Evolutionary conservation across 148 eudicot genomes (phyloP), one percentile per base, ranked within the genome.

Genomic region (Simmondsia chinensis): DNA sequence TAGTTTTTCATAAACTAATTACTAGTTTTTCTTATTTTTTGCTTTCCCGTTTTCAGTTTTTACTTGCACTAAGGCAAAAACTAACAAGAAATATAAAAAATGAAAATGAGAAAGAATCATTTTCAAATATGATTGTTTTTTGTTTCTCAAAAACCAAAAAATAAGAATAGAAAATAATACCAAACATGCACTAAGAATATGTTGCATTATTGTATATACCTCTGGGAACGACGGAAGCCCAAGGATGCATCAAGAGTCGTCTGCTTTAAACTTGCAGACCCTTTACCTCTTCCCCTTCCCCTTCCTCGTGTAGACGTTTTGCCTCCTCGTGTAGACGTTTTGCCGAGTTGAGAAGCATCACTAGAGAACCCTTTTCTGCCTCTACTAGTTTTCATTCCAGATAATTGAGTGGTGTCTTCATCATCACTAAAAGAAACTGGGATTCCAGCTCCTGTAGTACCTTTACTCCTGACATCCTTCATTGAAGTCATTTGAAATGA

Each of bases 361-460:
- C 24, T 55, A 5, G 70, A 59, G 41, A 69, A 56, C 38, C 56
- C 68, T 72, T 76, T 80, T 59, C 55, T 70, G 31, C 85, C 79
- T 63, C 74, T 70, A 60, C 69, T 36, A 43, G 83, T 7, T 54
- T 72, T 85, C 31, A 57, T 49, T 31, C 60, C 69, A 11, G 74
- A 43, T 20, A 75, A 34, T 31, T 52, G 69, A 51, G 82, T 47
- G 15, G 66, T 48, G 28, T 85, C 99, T 33, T 91, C 97, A 55
- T 77, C 86, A 55, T 91, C 99, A 60, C 99, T 91, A 53, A 91
- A 85, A 31, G 99, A 72, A 53, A 63, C 85, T 22, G 83, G 74
- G 59, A 38, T 66, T 55, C 69, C 78, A 62, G 56, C 43, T 57
- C 76, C 85, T 39, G 57, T 41, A 51, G 65, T 47, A 50, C 53